A percentile compares a stretch with the other conserved stretches of the same genome.
These are phyloP conservation scores for Penicillium turbatum DNA, from an alignment of 495 filamentous ascomycete genomes.

Conservation along the genomic window DNA sequence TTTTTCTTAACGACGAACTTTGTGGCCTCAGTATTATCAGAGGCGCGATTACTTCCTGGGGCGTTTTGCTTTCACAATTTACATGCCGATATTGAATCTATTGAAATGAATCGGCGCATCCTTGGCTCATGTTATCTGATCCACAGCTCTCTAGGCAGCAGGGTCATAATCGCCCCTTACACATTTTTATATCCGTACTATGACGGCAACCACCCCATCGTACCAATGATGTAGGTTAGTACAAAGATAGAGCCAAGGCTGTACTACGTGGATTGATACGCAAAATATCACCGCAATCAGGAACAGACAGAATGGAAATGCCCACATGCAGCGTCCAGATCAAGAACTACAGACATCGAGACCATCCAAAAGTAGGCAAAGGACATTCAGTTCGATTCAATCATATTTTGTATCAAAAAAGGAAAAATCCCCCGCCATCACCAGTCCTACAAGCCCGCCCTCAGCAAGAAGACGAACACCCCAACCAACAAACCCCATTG, in stretches of 20 bases:
- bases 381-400: constrained; percentile 31
- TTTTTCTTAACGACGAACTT: background rate
- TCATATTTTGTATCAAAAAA: constrained; percentile 28
- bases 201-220: background rate
- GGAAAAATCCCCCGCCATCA: constrained; percentile 15
- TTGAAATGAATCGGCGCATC: no score
- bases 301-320: constrained; percentile 7
- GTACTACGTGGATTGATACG: background rate
- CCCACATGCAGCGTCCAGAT: background rate
- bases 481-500: background rate
- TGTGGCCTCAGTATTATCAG: background rate
- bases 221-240: background rate
- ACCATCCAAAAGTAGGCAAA: constrained; percentile 6
- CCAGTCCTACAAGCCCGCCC: constrained; percentile 12
- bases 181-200: background rate
- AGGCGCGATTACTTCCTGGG: background rate
- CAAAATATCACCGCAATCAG: background rate
- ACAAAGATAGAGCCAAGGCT: background rate
- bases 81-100: background rate
- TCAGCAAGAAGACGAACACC: constrained; percentile 6
- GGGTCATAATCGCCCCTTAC: background rate
- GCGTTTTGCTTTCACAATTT: background rate
- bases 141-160: background rate
- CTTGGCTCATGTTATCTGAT: background rate
- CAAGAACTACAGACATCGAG: background rate